A percentile compares a stretch with the other conserved stretches of the same genome.
Evolutionary conservation across 495 filamentous ascomycete species (phyloP).

Genomic region (Xylaria nigripes): DNA sequence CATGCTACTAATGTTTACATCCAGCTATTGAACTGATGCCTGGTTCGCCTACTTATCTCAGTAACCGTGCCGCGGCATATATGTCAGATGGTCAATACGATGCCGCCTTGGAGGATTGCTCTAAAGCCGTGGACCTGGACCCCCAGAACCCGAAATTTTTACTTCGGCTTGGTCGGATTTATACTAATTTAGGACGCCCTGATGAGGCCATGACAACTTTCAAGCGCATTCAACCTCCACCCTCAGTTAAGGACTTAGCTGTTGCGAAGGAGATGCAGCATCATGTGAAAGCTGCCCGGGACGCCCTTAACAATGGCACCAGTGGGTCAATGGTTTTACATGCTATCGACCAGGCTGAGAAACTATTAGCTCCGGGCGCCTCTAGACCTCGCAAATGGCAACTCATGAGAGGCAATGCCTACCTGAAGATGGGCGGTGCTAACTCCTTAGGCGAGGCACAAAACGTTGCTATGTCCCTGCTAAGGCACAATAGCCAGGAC

Average conservation of each 20-base stretch:
- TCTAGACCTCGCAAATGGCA: conserved; percentile 84
- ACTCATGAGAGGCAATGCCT: conserved; percentile 86
- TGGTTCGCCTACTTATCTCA: conserved; percentile 77
- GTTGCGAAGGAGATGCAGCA: conserved; percentile 74
- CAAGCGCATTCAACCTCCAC: conserved; percentile 60
- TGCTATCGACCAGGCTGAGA: conserved; percentile 82
- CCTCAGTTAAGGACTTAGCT: conserved; percentile 72
- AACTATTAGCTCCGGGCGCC: conserved; percentile 62
- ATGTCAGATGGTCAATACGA: conserved; percentile 72
- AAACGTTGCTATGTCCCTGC: conserved; percentile 78
- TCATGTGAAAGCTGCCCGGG: conserved; percentile 72
- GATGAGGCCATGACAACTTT: conserved; percentile 79
- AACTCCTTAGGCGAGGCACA: conserved; percentile 88
- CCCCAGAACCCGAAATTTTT: conserved; percentile 77
- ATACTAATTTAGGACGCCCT: conserved; percentile 76
- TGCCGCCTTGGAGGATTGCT: conserved; percentile 78
- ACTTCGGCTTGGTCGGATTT: conserved; percentile 78
- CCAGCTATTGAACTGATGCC: conserved; percentile 76
- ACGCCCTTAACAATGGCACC: conserved; percentile 61
- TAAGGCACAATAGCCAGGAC: conserved; percentile 80
- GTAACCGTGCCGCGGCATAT: conserved; percentile 89
- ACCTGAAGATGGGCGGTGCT: conserved; percentile 81
- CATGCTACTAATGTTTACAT: conserved; percentile 9
- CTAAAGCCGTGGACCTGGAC: conserved; percentile 69
- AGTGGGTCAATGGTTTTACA: conserved; percentile 84